Conservation (phyloP, 495 filamentous ascomycete genomes). For the Talaromyces nanjingensis region DNA sequence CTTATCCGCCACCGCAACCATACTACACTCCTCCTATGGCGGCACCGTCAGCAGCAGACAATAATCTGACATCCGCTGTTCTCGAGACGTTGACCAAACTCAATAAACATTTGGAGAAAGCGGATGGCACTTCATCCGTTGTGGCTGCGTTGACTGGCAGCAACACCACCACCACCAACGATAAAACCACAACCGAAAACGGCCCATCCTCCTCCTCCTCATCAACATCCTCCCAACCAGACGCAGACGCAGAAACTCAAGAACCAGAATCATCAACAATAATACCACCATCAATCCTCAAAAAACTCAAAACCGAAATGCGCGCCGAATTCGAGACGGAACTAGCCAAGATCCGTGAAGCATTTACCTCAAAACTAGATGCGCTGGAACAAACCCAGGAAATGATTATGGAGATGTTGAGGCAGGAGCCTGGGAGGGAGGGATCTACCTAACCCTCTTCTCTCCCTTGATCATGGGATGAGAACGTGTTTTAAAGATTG, state of each 20-base stretch:
- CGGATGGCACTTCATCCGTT: not conserved
- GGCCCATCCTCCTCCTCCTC: not conserved
- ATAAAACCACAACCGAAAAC: conserved; percentile 5
- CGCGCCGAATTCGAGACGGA: conserved; percentile 27
- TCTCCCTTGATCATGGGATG: no score
- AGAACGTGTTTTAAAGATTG: no score
- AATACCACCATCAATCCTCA: not conserved
- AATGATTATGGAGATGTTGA: conserved; percentile 40
- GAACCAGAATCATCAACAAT: not conserved
- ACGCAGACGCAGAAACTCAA: not conserved
- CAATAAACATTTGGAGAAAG: conserved; percentile 30
- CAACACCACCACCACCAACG: not conserved
- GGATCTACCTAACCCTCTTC: not conserved
- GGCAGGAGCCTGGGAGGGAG: conserved; percentile 25
- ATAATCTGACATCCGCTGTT: conserved; percentile 24
- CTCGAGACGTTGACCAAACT: conserved; percentile 32
- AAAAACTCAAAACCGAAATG: conserved; percentile 28
- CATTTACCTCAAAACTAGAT: conserved; percentile 32
- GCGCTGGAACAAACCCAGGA: conserved; percentile 37
- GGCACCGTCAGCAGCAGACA: not conserved
- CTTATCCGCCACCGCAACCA: not conserved
- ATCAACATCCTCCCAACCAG: not conserved
- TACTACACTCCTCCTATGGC: not conserved
- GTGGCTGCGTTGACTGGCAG: not conserved
- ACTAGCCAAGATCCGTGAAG: conserved; percentile 25